Percentiles rank a stretch among this genome's conserved stretches.
Conservation (phyloP, 2,329 filamentous ascomycete species). For the Fusarium sp. region DNA sequence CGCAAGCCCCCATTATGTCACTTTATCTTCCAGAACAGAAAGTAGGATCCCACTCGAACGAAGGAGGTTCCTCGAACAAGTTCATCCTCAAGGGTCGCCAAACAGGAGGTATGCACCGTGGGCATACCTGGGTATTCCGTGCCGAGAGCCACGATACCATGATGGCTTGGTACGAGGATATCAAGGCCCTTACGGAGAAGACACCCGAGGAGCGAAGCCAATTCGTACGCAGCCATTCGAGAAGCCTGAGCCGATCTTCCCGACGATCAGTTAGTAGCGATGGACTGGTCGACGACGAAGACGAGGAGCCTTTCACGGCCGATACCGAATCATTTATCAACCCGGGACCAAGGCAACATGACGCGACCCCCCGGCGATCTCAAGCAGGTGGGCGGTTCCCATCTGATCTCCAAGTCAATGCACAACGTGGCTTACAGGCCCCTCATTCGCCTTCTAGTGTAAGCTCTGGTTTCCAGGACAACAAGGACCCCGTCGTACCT, state of each 20-base stretch:
- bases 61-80: conserved; percentile 89
- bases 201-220: conserved; percentile 88
- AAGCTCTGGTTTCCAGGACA: conserved; percentile 70
- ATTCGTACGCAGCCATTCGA: conserved; percentile 84
- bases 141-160: conserved; percentile 88
- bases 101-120: conserved; percentile 90
- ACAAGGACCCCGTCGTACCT: conserved; percentile 69
- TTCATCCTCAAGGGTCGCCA: conserved; percentile 98
- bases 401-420: conserved; percentile 88
- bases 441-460: conserved; percentile 84
- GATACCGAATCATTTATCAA: conserved; percentile 60
- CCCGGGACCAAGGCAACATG: conserved; percentile 61
- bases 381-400: conserved; percentile 97
- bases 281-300: conserved; percentile 80
- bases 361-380: conserved; percentile 72
- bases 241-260: conserved; percentile 78
- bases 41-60: conserved; percentile 87
- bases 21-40: conserved; percentile 95
- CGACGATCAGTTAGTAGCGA: conserved; percentile 76
- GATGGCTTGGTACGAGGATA: conserved; percentile 96
- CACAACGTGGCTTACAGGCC: conserved; percentile 81
- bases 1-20: conserved; percentile 93
- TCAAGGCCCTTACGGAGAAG: conserved; percentile 88
- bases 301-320: conserved; percentile 71
- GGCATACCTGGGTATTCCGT: conserved; percentile 78